Conservation (phyloP, 257 asterid genomes). For the Anisodus tanguticus region DNA sequence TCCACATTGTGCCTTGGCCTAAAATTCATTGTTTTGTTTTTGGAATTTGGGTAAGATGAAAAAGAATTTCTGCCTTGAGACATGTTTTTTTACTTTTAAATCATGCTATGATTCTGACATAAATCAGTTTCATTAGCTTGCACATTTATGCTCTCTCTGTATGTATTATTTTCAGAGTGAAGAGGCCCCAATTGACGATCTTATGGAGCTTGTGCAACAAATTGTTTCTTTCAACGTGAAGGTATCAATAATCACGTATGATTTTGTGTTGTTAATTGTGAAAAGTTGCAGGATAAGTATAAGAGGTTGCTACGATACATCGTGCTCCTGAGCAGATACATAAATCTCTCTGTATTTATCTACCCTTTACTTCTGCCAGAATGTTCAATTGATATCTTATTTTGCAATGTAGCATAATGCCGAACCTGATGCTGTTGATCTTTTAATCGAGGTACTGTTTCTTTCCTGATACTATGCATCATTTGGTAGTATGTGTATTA, state of each 20-base stretch:
- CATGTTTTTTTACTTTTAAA: not conserved
- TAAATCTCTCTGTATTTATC: constrained; percentile 21
- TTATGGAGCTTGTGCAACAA: constrained; percentile 85
- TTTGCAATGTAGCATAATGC: constrained; percentile 84
- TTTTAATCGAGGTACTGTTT: constrained; percentile 42
- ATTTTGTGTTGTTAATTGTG: not conserved
- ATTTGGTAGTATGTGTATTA: not conserved
- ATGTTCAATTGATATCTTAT: not conserved
- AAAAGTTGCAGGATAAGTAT: constrained; percentile 5
- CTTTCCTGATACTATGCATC: not conserved
- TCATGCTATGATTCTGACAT: constrained; percentile 22
- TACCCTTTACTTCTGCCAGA: constrained; percentile 13
- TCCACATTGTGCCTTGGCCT: not conserved
- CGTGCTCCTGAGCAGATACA: not conserved
- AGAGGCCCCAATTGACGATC: constrained; percentile 66
- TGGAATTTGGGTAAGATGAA: not conserved
- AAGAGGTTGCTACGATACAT: constrained; percentile 17
- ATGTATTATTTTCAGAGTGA: constrained; percentile 39
- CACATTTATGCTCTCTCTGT: not conserved
- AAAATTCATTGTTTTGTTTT: not conserved
- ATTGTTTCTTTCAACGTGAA: constrained; percentile 90
- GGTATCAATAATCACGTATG: constrained; percentile 47
- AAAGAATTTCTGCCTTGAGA: not conserved
- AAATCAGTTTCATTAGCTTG: constrained; percentile 27
- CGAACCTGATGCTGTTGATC: constrained; percentile 56